phyloP scores from a whole-genome alignment of 306 rosid species.

The Vigna mungo region DNA sequence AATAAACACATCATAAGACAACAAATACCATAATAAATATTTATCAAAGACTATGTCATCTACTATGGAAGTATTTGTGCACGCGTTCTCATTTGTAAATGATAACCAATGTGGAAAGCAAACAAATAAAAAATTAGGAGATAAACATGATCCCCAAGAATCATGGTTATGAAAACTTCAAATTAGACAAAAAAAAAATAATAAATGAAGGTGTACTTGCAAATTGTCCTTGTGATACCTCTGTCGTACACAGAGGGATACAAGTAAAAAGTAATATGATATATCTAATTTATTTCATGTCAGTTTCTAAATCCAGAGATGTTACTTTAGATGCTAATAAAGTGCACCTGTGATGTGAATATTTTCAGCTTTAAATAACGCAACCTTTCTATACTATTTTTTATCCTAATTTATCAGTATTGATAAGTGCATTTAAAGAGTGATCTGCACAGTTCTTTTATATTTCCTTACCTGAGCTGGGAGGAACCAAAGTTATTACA shows the following conservation, averaged over 20 bases:
- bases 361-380: too few species aligned
- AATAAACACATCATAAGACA: background rate
- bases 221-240: background rate
- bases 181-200: background rate
- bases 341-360: too few species aligned
- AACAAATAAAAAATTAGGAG: background rate
- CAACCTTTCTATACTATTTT: too few species aligned
- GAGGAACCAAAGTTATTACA: constrained; percentile 21
- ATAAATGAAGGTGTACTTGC: background rate
- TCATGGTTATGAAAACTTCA: constrained; percentile 13
- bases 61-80: background rate
- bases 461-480: background rate
- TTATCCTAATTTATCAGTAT: background rate
- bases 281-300: background rate
- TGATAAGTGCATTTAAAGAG: constrained; percentile 1
- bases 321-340: background rate
- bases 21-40: too few species aligned
- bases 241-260: background rate
- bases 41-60: constrained; percentile 2
- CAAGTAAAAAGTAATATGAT: background rate
- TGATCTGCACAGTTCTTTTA: constrained; percentile 9
- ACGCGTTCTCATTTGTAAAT: background rate
- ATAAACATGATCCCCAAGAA: background rate
- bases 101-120: background rate
- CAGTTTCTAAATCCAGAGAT: background rate